Percentiles rank a stretch among this genome's conserved stretches.
phyloP scores from a whole-genome alignment of 129 eudicot species.

The Centella asiatica region DNA sequence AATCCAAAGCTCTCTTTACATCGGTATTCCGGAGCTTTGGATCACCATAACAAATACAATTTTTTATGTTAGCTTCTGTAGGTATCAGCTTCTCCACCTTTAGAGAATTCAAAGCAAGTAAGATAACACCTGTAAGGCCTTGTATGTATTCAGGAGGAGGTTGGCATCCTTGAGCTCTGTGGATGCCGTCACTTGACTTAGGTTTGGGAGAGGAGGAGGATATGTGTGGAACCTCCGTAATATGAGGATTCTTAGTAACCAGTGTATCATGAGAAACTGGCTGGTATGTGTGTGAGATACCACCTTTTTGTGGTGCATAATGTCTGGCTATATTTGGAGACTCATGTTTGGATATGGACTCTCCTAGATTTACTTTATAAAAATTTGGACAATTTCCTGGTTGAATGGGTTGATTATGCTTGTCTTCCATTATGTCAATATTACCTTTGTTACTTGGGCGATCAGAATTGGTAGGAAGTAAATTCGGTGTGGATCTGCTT shows the following conservation, averaged over 20 bases:
- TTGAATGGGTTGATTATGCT: not conserved
- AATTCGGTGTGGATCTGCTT: too few relatives aligned
- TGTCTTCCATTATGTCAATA: not conserved
- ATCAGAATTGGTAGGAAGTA: too few relatives aligned
- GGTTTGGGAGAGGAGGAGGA: not conserved
- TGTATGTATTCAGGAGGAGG: conserved; percentile 14
- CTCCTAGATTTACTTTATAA: conserved; percentile 4
- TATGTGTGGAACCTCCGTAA: not conserved
- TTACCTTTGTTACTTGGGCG: conserved; percentile 1
- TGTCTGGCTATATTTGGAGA: conserved; percentile 1
- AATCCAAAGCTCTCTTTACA: conserved; percentile 21
- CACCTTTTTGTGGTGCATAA: not conserved
- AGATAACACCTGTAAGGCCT: conserved; percentile 21
- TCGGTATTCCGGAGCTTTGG: conserved; percentile 12
- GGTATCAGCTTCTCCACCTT: conserved; percentile 21
- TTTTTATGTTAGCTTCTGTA: conserved; percentile 23
- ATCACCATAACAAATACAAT: conserved; percentile 22
- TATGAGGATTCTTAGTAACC: conserved; percentile 1
- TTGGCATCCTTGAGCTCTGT: conserved; percentile 12
- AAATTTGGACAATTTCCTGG: conserved; percentile 4
- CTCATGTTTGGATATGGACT: not conserved
- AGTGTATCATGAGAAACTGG: not conserved
- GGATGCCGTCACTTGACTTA: not conserved
- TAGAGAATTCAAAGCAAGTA: conserved; percentile 20
- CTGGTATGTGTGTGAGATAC: not conserved